Conservation (phyloP, 1,284 basidiomycete genomes). For the Austroboletus rostrupii region DNA sequence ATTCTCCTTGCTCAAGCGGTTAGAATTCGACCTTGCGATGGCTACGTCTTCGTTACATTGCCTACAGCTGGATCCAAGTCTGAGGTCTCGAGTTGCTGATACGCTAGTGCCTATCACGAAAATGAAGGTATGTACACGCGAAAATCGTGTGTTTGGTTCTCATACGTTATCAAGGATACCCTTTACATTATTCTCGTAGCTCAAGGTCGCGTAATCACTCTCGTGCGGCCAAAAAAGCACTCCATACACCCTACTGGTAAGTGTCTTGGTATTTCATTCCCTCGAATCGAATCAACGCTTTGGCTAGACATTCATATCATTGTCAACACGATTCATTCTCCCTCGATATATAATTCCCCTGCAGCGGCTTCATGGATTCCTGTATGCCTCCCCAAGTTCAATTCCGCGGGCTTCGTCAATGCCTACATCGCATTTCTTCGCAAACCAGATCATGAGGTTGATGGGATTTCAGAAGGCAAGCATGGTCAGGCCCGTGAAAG, state of each 20-base stretch:
- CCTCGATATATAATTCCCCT: slow-evolving; percentile 65
- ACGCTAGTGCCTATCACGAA: slow-evolving; percentile 74
- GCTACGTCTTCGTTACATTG: slow-evolving; percentile 79
- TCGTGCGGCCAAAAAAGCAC: slow-evolving; percentile 88
- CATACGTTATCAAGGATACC: slow-evolving; percentile 58
- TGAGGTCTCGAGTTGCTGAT: slow-evolving; percentile 73
- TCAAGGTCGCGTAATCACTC: slow-evolving; percentile 76
- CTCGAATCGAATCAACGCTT: slow-evolving; percentile 2
- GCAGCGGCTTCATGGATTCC: slow-evolving; percentile 91
- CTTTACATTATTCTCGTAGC: slow-evolving; percentile 88
- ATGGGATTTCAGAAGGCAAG: slow-evolving; percentile 11
- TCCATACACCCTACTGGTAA: slow-evolving; percentile 90
- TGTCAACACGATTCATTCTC: slow-evolving; percentile 73
- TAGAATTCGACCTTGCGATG: slow-evolving; percentile 80
- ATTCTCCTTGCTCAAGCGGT: slow-evolving; percentile 59
- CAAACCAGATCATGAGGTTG: slow-evolving; percentile 23
- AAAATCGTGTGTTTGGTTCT: slow-evolving; percentile 2
- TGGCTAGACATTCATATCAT: slow-evolving; percentile 78
- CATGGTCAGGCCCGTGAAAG: slow-evolving; percentile 3
- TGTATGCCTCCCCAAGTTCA: slow-evolving; percentile 94
- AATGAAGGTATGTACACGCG: slow-evolving; percentile 56
- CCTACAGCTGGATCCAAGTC: slow-evolving; percentile 63
- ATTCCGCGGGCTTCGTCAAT: slow-evolving; percentile 87
- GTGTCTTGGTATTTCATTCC: slow-evolving; percentile 13
- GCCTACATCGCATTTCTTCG: slow-evolving; percentile 81